phyloP scores from a whole-genome alignment of 805 yeast genomes.

The Wickerhamomyces sydowiorum region DNA sequence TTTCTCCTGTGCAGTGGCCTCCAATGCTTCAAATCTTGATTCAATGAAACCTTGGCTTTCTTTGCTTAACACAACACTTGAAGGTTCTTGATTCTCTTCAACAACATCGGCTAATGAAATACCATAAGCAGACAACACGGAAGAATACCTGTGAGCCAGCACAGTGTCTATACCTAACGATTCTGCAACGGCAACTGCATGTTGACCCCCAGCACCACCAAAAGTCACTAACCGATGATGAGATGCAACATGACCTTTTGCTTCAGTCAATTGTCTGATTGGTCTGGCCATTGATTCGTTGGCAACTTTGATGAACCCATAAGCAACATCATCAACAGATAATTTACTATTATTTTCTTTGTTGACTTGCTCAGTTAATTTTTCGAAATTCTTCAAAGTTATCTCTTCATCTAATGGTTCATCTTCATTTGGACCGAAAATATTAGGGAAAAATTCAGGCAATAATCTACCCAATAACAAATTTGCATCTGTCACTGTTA shows the following conservation, averaged over 20 bases:
- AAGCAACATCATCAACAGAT: slow-evolving; percentile 65
- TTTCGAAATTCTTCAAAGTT: slow-evolving; percentile 43
- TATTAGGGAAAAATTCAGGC: slow-evolving; percentile 72
- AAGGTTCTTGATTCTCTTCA: slow-evolving; percentile 72
- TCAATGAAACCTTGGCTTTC: slow-evolving; percentile 30
- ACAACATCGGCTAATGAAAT: slow-evolving; percentile 85
- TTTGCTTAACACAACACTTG: slow-evolving; percentile 37
- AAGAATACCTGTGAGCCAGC: slow-evolving; percentile 74
- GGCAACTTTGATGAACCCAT: slow-evolving; percentile 78
- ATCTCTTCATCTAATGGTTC: slow-evolving; percentile 57
- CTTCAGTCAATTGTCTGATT: slow-evolving; percentile 77
- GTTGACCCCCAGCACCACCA: slow-evolving; percentile 96
- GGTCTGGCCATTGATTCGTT: slow-evolving; percentile 91
- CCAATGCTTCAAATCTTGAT: slow-evolving; percentile 40
- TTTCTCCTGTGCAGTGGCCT: slow-evolving; percentile 33
- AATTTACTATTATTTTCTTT: slow-evolving; percentile 30
- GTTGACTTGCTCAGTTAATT: slow-evolving; percentile 54
- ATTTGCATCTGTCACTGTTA: slow-evolving; percentile 84
- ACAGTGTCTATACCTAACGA: slow-evolving; percentile 64
- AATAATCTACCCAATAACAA: slow-evolving; percentile 64
- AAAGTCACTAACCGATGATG: slow-evolving; percentile 73
- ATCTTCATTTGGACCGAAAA: slow-evolving; percentile 78
- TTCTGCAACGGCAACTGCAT: slow-evolving; percentile 72
- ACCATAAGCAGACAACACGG: slow-evolving; percentile 83
- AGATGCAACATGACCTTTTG: slow-evolving; percentile 65